Percentiles rank a stretch among this genome's conserved stretches.
Evolutionary conservation across 306 rosid genomes (phyloP).

Genomic region (Malus asiatica): DNA sequence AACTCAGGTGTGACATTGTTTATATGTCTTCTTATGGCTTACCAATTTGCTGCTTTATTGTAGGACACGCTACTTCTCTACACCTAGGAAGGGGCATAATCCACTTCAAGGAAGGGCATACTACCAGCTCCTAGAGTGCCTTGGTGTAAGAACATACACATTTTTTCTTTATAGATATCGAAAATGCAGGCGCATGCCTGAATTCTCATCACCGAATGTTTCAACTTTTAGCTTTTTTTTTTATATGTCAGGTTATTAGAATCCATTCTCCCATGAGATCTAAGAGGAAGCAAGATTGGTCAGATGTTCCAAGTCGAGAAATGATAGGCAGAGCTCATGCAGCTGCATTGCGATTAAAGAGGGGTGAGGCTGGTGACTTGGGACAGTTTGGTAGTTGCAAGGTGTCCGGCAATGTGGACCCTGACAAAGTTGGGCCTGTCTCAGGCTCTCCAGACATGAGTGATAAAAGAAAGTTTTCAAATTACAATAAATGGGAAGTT

Average conservation of each 20-base stretch:
- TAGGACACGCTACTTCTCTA: conserved; percentile 93
- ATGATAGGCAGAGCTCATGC: conserved; percentile 73
- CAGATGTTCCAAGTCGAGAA: conserved; percentile 73
- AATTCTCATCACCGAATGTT: background rate
- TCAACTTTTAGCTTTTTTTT: background rate
- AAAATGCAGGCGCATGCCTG: background rate
- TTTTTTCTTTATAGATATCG: background rate
- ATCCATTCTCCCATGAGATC: conserved; percentile 99
- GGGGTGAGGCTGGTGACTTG: conserved; percentile 36
- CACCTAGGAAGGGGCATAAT: conserved; percentile 93
- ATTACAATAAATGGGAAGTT: conserved; percentile 84
- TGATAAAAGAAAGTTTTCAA: conserved; percentile 57
- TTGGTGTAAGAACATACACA: conserved; percentile 54
- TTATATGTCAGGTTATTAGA: conserved; percentile 66
- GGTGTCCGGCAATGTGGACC: conserved; percentile 74
- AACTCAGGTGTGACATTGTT: background rate
- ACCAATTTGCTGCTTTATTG: conserved; percentile 6
- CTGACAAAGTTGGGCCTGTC: conserved; percentile 55
- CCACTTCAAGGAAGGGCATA: conserved; percentile 99
- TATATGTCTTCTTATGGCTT: background rate
- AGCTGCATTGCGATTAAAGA: conserved; percentile 65
- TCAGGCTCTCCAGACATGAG: conserved; percentile 93
- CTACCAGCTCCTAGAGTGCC: conserved; percentile 96
- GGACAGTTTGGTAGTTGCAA: conserved; percentile 91
- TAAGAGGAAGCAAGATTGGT: conserved; percentile 77